Percentiles rank a stretch among this genome's conserved stretches.
Conservation (phyloP, 2,329 filamentous ascomycete genomes). For the Xylogone sp. region DNA sequence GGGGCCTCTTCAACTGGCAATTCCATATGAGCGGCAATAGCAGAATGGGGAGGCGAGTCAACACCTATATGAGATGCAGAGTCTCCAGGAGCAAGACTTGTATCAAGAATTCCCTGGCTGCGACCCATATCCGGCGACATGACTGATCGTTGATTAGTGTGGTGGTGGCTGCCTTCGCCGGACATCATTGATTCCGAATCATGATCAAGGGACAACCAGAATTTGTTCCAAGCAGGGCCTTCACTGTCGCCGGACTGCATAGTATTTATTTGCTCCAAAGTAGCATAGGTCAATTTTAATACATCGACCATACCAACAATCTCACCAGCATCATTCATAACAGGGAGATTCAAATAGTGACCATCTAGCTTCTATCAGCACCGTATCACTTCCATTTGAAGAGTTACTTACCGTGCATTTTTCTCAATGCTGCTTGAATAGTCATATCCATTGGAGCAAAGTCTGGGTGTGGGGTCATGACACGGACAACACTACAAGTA, state of each 20-base stretch:
- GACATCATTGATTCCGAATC: conserved; percentile 95
- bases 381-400: conserved; percentile 11
- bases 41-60: conserved; percentile 71
- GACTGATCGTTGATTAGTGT: conserved; percentile 64
- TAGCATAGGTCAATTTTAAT: conserved; percentile 95
- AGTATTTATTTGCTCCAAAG: conserved; percentile 94
- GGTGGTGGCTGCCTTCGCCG: conserved; percentile 76
- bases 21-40: conserved; percentile 48
- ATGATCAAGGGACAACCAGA: conserved; percentile 90
- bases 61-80: conserved; percentile 89
- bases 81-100: conserved; percentile 88
- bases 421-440: conserved; percentile 93
- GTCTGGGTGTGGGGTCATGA: conserved; percentile 98
- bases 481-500: conserved; percentile 94
- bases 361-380: conserved; percentile 60
- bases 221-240: conserved; percentile 98
- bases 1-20: conserved; percentile 65
- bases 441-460: conserved; percentile 99
- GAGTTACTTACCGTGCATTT: conserved; percentile 87
- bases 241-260: conserved; percentile 87
- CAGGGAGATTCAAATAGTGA: conserved; percentile 94
- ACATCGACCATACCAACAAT: conserved; percentile 99
- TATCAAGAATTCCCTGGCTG: conserved; percentile 57
- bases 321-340: conserved; percentile 96
- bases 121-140: conserved; percentile 76